These are phyloP conservation scores for Sclerotinia sclerotiorum DNA, from an alignment of 2,329 filamentous ascomycete species.

Conservation along the genomic window DNA sequence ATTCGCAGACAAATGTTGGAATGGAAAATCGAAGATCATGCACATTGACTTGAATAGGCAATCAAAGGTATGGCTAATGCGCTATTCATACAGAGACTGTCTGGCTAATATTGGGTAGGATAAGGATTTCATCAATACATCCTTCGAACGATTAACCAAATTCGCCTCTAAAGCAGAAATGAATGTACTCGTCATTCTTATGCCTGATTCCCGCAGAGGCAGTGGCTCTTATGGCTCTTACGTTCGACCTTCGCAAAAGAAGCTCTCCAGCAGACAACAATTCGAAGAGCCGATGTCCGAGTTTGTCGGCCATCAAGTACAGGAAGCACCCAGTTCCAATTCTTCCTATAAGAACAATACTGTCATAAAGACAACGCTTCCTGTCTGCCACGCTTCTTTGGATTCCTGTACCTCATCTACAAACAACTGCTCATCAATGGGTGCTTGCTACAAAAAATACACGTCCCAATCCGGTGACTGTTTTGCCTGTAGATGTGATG, in stretches of 20 bases:
- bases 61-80: constrained; percentile 30
- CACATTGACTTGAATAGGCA: constrained; percentile 33
- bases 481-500: constrained; percentile 73
- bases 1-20: constrained; percentile 39
- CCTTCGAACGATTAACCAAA: constrained; percentile 30
- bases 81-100: background rate
- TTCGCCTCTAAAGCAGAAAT: constrained; percentile 36
- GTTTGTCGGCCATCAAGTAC: constrained; percentile 17
- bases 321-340: constrained; percentile 23
- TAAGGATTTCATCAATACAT: constrained; percentile 9
- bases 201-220: constrained; percentile 35
- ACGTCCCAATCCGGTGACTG: constrained; percentile 55
- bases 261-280: constrained; percentile 32
- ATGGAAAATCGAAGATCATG: constrained; percentile 38
- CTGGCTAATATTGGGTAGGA: constrained; percentile 10
- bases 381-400: constrained; percentile 71
- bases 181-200: constrained; percentile 37
- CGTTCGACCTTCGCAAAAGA: constrained; percentile 30
- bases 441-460: constrained; percentile 70
- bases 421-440: constrained; percentile 79
- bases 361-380: constrained; percentile 37
- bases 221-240: constrained; percentile 36
- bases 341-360: constrained; percentile 25
- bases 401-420: constrained; percentile 70
- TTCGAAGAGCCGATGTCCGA: constrained; percentile 38